Base-by-base conservation (phyloP, 2,329 filamentous ascomycete species). In the Lecanicillium sp. region DNA sequence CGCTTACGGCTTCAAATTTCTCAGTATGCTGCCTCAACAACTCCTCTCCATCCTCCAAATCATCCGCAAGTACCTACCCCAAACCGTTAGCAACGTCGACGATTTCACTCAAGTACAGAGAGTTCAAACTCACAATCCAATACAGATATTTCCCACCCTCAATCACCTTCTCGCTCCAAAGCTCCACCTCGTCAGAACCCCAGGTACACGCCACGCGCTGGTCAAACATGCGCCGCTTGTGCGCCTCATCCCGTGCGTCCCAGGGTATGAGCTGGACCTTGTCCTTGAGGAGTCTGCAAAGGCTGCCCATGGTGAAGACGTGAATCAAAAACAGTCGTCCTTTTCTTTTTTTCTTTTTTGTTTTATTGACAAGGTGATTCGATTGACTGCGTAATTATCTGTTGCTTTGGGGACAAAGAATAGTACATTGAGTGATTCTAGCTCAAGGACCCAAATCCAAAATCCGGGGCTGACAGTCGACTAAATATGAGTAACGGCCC, bases 191-290 rank as follows among this genome's bases (percentile, higher is more conserved):
- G 4, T 66, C 55, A 11, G 47, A 39, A 29, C 60, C 55, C 68
- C 68, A 72, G 13, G 65, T 64, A 44, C 68, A 72, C 4, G 61
- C 60, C 11, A 68, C 47, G 12, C 68, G 61, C 48, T 71, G 68
- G 19, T 62, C 55, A 29, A 58, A 51, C 49, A 71, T 49, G 28
- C 68, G 55, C 40, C 61, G 44, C 25, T 56, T 50, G 39, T 71
- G 68, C n/a, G 52, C 50, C 8, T 55, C 52, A 32, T 57, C 63
- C 13, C 46, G 48, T 9, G 61, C 51, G 41, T 72, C 66, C 62
- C 63, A 72, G 8, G 67, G 66, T 15, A 71, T 51, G 29, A 71
- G 55, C 39, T 53, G 33, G 12, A 66, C 46, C 52, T 53, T 25
- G n/a, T 11, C 31, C 17, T 12, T n/a, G 12, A 15, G 13, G 12